Base-by-base conservation (phyloP, 345 rosid species). In the Populus nigra region DNA sequence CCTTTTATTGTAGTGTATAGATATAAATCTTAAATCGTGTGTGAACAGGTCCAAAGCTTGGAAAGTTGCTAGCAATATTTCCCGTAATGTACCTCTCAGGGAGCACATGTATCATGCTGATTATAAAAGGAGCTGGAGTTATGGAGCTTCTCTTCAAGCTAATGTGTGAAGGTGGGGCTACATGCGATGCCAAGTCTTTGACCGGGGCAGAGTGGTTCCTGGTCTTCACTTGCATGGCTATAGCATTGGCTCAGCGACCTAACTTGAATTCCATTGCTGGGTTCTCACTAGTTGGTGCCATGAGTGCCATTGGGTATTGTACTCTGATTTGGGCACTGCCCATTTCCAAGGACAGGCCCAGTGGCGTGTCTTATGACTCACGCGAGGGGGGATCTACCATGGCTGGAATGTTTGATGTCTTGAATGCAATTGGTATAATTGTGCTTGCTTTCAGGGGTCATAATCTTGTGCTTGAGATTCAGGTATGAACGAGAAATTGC, bases 71-170 rank as follows among this genome's bases (percentile, higher is more conserved):
- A 0, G 87, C 83, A 8, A 63, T 89, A 27, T 88, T 88, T 71
- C 94, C 94, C 2, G 87, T 88, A 5, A 85, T 91, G 90, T 91
- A 88, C 71, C 83, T 91, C 18, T 91, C 94, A 7, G 89, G 92
- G 0, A 92, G 92, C 5, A 63, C 92, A 2, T 88, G 90, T 25
- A 87, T 78, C 39, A 65, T 82, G 75, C 68, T 89, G 45, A 86
- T 91, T 12, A 88, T 88, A 77, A 84, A 80, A 7, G 90, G 88
- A 5, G 90, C 87, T 0, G 61, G 79, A 20, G 63, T 85, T 41
- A 43, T 86, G 84, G 61, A 84, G 68, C 75, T 59, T 36, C 43
- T 89, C 25, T 85, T 75, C 81, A 61, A 68, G 8, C 69, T 79
- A 53, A 0, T 85, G 0, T 71, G 88, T 23, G 74, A 20, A 0